Conservation (phyloP, 768 basidiomycete genomes). For the Serendipita sp. region DNA sequence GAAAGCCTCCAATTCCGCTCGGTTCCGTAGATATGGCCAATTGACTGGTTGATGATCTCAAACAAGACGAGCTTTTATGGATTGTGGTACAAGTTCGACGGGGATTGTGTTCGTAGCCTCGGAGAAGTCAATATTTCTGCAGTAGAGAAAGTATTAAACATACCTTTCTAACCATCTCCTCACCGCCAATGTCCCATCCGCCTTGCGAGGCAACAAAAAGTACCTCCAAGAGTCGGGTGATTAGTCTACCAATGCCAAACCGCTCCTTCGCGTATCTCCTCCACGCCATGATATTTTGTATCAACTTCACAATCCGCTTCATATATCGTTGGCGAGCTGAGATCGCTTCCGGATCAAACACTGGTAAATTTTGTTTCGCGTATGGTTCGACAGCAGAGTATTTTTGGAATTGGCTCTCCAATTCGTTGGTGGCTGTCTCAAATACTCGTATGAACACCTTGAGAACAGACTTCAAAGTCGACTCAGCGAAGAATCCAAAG, state of each 20-base stretch:
- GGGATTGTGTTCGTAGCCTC: slow-evolving; percentile 6
- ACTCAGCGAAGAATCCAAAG: background rate
- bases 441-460: background rate
- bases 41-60: no score
- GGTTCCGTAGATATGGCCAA: no score
- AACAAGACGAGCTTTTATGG: background rate
- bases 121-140: slow-evolving; percentile 2
- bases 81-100: slow-evolving; percentile 1
- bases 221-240: slow-evolving; percentile 39
- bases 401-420: background rate
- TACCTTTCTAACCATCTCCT: slow-evolving; percentile 47
- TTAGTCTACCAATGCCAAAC: slow-evolving; percentile 39
- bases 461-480: background rate
- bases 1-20: no score
- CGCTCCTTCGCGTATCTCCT: slow-evolving; percentile 51
- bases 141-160: slow-evolving; percentile 5
- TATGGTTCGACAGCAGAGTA: background rate
- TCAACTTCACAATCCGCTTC: slow-evolving; percentile 48
- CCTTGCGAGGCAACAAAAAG: slow-evolving; percentile 51
- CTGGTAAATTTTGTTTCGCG: slow-evolving; percentile 16
- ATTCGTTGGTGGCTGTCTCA: background rate
- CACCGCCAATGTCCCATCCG: slow-evolving; percentile 82
- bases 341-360: slow-evolving; percentile 65
- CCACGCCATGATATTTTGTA: slow-evolving; percentile 63
- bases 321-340: slow-evolving; percentile 59